Evolutionary conservation across 2,329 filamentous ascomycete species (phyloP), one percentile per base, ranked within the genome.

Genomic region (Talaromyces atroroseus): DNA sequence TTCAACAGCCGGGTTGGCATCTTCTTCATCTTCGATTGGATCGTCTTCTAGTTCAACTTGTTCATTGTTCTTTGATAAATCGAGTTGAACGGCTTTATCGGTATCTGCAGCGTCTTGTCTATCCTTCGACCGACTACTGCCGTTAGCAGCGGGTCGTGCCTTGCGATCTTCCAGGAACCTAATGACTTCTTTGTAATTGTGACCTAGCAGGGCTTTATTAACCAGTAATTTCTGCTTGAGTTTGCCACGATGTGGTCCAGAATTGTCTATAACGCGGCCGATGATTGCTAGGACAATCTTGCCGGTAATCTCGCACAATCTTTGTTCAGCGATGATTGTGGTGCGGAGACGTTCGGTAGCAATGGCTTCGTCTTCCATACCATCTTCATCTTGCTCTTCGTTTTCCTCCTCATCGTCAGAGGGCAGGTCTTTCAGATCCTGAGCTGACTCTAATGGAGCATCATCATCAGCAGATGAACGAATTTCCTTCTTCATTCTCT

Each of bases 101-200:
- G 74, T 57, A 71, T 47, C 49, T 59, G 58, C 46, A 67, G 64
- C 60, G 42, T 62, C 26, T 48, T 67, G 67, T 48, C 71, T 71
- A 47, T 70, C 72, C 64, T 74, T 77, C 8, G 61, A 60, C 76
- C 32, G 32, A 36, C 32, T 16, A 16, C 5, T 63, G 53, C 29
- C 56, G 42, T 20, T 59, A 26, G 63, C 52, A 23, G 56, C 21
- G 18, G 57, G 60, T 46, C 65, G 66, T 36, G 67, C 62, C 65
- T 86, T 85, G 49, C 80, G 78, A 57, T 87, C 83, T 65, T 96
- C 91, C 3, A 97, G 77, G 69, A 87, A 94, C 8, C 84, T 82
- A 4, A 96, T 77, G 6, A 96, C 84, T 64, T 94, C 90, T 66
- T 87, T 89, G 78, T 89, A 95, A 68, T 94, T 96, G 47, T 82